Evolutionary conservation across 2,329 filamentous ascomycete genomes (phyloP).

Genomic region (Thermothelomyces thermophilus): DNA sequence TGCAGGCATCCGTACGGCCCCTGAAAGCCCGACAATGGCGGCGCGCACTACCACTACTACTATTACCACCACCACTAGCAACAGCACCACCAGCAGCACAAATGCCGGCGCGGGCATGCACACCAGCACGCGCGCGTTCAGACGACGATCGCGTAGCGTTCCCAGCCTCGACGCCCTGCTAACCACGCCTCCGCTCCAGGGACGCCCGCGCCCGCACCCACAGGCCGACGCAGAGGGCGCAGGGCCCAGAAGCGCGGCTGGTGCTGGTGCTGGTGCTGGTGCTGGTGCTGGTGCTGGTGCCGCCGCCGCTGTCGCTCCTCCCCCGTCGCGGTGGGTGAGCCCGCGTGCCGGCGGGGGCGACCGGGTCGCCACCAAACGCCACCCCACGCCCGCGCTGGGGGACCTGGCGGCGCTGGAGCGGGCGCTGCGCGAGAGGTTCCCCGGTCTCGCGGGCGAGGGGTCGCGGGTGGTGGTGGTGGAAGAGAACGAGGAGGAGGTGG

Average conservation of each 20-base stretch:
- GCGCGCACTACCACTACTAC: too few species aligned
- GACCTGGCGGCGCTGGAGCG: not conserved
- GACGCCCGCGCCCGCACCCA: too few species aligned
- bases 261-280: not conserved
- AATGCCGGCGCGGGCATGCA: not conserved
- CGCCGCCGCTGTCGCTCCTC: not conserved
- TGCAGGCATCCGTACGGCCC: too few species aligned
- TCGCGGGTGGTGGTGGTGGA: not conserved
- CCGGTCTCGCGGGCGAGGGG: not conserved
- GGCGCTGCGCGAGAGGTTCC: not conserved
- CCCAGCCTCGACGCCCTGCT: not conserved
- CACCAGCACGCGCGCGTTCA: not conserved
- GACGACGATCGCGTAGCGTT: not conserved
- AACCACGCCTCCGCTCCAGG: too few species aligned
- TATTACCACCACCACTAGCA: not conserved
- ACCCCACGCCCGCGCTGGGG: not conserved
- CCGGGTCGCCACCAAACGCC: not conserved
- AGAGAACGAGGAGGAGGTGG: not conserved
- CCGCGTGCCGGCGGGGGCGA: not conserved
- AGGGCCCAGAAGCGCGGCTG: too few species aligned
- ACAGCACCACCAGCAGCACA: not conserved
- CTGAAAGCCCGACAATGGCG: too few species aligned
- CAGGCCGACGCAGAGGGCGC: too few species aligned
- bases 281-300: not conserved
- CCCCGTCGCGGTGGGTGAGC: not conserved